phyloP scores from a whole-genome alignment of 2,329 filamentous ascomycete species.

The Xylariales sp. region DNA sequence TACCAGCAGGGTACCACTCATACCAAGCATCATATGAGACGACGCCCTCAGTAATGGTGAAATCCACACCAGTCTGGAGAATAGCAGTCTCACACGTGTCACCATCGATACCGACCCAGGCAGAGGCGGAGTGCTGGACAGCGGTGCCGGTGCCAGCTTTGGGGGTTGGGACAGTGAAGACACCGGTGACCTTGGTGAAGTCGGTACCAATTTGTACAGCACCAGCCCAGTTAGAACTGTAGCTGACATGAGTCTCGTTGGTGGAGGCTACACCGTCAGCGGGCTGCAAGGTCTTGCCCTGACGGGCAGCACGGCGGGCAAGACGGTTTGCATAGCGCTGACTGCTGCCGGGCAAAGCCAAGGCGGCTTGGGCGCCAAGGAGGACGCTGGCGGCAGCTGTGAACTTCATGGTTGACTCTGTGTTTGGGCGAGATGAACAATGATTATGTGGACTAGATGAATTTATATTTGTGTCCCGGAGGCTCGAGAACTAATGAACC shows the following conservation, averaged over 20 bases:
- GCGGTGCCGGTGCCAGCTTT: constrained; percentile 23
- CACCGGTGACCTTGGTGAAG: constrained; percentile 48
- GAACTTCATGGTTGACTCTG: constrained; percentile 52
- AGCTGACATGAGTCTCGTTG: constrained; percentile 7
- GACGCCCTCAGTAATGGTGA: constrained; percentile 34
- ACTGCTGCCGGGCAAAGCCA: constrained; percentile 41
- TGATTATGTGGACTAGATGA: no score
- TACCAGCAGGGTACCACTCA: constrained; percentile 56
- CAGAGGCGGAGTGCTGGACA: constrained; percentile 36
- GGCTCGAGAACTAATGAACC: no score
- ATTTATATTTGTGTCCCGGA: no score
- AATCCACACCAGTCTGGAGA: constrained; percentile 54
- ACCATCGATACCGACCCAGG: constrained; percentile 60
- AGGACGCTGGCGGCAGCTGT: constrained; percentile 28
- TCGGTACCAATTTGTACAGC: constrained; percentile 47
- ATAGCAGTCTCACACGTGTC: constrained; percentile 51
- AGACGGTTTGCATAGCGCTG: constrained; percentile 30
- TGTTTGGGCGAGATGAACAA: no score
- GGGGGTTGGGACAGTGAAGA: constrained; percentile 48
- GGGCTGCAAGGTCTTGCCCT: background rate
- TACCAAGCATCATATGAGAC: constrained; percentile 49
- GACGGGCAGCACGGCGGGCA: constrained; percentile 20
- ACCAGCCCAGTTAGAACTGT: no score
- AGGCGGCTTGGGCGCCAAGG: constrained; percentile 33
- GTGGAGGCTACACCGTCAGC: background rate